A percentile compares a stretch with the other conserved stretches of the same genome.
phyloP scores from a whole-genome alignment of 352 stramenopile genomes.

The Globisporangium nunn region DNA sequence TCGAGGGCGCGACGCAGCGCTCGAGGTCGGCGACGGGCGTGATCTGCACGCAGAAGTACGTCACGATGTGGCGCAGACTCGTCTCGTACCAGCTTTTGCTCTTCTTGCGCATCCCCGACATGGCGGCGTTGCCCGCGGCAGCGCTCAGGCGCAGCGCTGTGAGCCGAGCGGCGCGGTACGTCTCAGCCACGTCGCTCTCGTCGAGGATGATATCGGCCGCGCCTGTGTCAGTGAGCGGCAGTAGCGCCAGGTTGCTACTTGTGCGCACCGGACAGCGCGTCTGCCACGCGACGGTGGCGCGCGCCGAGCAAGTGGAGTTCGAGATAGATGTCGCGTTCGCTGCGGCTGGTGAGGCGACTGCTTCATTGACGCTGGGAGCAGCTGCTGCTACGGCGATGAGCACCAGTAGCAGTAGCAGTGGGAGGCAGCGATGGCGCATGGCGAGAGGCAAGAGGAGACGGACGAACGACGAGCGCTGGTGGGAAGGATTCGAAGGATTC shows the following conservation, averaged over 20 bases:
- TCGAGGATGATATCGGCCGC: constrained; percentile 54
- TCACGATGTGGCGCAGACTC: constrained; percentile 59
- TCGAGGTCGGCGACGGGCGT: constrained; percentile 31
- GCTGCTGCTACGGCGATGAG: background rate
- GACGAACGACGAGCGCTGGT: background rate
- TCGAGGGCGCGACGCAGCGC: constrained; percentile 50
- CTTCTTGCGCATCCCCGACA: constrained; percentile 70
- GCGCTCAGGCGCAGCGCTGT: constrained; percentile 63
- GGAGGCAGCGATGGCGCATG: background rate
- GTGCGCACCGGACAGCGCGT: constrained; percentile 50
- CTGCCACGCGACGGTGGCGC: constrained; percentile 43
- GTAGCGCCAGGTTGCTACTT: constrained; percentile 40
- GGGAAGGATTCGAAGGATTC: too few species aligned
- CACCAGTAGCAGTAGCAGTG: background rate
- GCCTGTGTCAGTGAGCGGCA: constrained; percentile 46
- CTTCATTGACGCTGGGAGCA: background rate
- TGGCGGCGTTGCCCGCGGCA: constrained; percentile 48
- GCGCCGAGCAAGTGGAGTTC: constrained; percentile 42
- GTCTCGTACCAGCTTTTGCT: constrained; percentile 53
- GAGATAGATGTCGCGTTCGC: background rate
- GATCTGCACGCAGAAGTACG: constrained; percentile 63
- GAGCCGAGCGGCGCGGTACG: constrained; percentile 60
- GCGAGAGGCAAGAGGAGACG: background rate
- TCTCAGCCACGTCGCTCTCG: constrained; percentile 43
- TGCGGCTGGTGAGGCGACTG: background rate